Evolutionary conservation across 352 stramenopile genomes (phyloP).

Genomic region (Aphanomyces cochlioides): DNA sequence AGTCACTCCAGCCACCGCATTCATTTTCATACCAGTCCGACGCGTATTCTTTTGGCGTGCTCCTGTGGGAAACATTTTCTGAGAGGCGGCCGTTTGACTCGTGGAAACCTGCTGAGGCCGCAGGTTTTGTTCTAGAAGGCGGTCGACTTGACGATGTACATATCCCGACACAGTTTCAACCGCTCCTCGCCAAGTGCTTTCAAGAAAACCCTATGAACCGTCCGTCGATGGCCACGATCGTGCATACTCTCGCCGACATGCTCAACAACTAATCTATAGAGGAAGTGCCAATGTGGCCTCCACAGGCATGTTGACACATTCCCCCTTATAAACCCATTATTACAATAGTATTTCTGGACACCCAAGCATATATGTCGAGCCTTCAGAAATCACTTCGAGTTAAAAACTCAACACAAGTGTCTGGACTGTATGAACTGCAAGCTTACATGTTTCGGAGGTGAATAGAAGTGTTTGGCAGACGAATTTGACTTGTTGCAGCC

Average conservation of each 20-base stretch:
- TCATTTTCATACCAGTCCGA: constrained; percentile 74
- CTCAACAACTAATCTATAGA: too few species aligned
- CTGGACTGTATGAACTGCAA: too few species aligned
- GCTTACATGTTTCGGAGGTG: too few species aligned
- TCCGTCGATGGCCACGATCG: constrained; percentile 65
- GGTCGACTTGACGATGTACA: constrained; percentile 50
- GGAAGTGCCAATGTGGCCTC: too few species aligned
- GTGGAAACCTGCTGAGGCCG: constrained; percentile 55
- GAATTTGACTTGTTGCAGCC: too few species aligned
- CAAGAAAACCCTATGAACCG: constrained; percentile 57
- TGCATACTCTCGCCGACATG: constrained; percentile 20
- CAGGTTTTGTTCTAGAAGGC: constrained; percentile 59
- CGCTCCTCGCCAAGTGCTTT: constrained; percentile 70
- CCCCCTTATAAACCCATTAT: too few species aligned
- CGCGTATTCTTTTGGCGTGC: constrained; percentile 78
- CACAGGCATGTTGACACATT: too few species aligned
- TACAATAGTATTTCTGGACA: too few species aligned
- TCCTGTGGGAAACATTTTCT: constrained; percentile 79
- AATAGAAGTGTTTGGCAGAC: too few species aligned
- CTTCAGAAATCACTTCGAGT: too few species aligned
- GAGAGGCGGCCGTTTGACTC: constrained; percentile 48
- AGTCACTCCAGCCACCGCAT: constrained; percentile 70
- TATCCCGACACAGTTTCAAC: constrained; percentile 45
- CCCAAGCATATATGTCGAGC: too few species aligned
- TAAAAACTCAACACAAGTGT: too few species aligned